These are phyloP conservation scores for Backusella tuberculispora DNA, from an alignment of 192 early-diverging fungal genomes.

Conservation along the genomic window DNA sequence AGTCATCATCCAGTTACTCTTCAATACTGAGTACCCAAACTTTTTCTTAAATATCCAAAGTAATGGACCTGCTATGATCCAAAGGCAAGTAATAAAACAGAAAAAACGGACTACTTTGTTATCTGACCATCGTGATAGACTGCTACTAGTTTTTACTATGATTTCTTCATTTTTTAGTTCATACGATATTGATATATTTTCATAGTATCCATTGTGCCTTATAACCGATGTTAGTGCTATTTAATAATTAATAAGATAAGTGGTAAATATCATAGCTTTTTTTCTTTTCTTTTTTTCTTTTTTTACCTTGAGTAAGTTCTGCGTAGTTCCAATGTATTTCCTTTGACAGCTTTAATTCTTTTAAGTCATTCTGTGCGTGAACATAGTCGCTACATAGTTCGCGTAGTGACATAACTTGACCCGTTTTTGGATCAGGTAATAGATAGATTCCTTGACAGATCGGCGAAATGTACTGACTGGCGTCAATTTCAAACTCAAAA, in stretches of 20 bases:
- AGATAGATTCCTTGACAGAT: conserved; percentile 37
- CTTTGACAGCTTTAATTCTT: conserved; percentile 49
- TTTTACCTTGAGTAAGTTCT: conserved; percentile 38
- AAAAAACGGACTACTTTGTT: conserved; percentile 30
- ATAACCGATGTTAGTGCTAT: conserved; percentile 36
- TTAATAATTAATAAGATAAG: neutral
- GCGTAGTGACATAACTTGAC: conserved; percentile 28
- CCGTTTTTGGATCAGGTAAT: conserved; percentile 34
- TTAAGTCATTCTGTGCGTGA: conserved; percentile 27
- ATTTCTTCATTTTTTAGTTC: conserved; percentile 35
- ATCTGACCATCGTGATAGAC: conserved; percentile 31
- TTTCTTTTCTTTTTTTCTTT: neutral
- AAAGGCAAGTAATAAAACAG: conserved; percentile 51
- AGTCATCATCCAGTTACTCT: conserved; percentile 37
- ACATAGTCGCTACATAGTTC: conserved; percentile 43
- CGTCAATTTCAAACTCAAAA: conserved; percentile 43
- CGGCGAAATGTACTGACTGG: conserved; percentile 33
- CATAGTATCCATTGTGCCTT: conserved; percentile 40
- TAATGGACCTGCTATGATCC: conserved; percentile 48
- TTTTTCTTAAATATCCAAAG: conserved; percentile 22
- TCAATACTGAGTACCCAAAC: conserved; percentile 36
- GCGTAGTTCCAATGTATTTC: conserved; percentile 49
- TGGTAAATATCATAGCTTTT: neutral
- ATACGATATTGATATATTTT: conserved; percentile 41
- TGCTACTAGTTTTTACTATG: conserved; percentile 34